These are phyloP conservation scores for Colletotrichum sp. DNA, from an alignment of 2,329 filamentous ascomycete species.

Conservation along the genomic window DNA sequence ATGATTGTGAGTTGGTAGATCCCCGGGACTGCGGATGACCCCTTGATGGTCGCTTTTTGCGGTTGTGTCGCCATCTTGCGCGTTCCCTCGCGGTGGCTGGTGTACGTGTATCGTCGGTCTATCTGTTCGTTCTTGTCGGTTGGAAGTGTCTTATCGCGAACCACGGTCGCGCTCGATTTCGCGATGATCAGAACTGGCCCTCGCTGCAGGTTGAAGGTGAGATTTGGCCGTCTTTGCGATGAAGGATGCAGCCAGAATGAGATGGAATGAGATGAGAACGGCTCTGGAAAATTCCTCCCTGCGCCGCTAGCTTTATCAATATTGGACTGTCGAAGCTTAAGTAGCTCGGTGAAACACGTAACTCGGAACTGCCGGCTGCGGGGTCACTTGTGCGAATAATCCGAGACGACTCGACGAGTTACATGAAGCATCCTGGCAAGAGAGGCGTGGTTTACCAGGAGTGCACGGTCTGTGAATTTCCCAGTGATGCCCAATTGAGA, in stretches of 20 bases:
- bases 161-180: background rate
- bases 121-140: background rate
- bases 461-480: background rate
- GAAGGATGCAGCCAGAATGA: background rate
- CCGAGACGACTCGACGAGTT: background rate
- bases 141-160: background rate
- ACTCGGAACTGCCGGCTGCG: constrained; percentile 2
- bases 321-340: background rate
- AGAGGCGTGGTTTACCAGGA: background rate
- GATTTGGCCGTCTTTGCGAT: constrained; percentile 3
- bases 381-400: background rate
- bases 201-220: background rate
- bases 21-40: constrained; percentile 31
- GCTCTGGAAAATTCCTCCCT: background rate
- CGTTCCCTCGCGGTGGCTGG: background rate
- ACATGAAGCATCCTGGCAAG: background rate
- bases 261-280: background rate
- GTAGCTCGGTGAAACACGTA: background rate
- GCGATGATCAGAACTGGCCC: background rate
- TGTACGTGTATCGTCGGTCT: background rate
- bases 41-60: background rate
- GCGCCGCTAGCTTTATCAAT: background rate
- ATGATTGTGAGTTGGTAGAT: constrained; percentile 36
- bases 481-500: background rate
- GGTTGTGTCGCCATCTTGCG: background rate